Conservation (phyloP, 2,329 filamentous ascomycete genomes). For the Monilinia laxa region DNA sequence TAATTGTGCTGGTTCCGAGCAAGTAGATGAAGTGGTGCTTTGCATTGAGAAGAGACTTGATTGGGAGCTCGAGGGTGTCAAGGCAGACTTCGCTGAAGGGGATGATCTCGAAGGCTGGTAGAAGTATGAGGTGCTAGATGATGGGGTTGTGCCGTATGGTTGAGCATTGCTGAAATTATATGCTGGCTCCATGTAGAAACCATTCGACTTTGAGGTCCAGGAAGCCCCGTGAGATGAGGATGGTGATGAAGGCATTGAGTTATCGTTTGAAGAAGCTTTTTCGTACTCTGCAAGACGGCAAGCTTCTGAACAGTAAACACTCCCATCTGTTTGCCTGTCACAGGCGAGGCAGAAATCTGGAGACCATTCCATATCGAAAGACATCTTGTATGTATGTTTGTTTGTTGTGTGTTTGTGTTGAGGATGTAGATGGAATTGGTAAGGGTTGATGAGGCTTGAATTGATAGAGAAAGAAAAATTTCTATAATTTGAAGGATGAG, state of each 20-base stretch:
- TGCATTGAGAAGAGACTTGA: slow-evolving; percentile 80
- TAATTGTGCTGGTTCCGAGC: slow-evolving; percentile 55
- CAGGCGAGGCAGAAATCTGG: slow-evolving; percentile 93
- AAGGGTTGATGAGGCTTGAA: slow-evolving; percentile 18
- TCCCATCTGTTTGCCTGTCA: slow-evolving; percentile 80
- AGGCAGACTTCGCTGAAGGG: slow-evolving; percentile 44
- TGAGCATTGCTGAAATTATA: slow-evolving; percentile 71
- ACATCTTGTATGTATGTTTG: slow-evolving; percentile 33
- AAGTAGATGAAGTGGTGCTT: slow-evolving; percentile 56
- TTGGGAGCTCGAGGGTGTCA: slow-evolving; percentile 76
- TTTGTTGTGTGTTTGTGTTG: slow-evolving; percentile 14
- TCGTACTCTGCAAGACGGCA: slow-evolving; percentile 88
- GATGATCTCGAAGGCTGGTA: slow-evolving; percentile 52
- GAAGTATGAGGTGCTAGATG: slow-evolving; percentile 38
- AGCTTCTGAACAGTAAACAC: slow-evolving; percentile 87
- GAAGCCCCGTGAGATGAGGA: slow-evolving; percentile 47
- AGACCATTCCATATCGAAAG: slow-evolving; percentile 60
- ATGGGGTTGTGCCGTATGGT: slow-evolving; percentile 54
- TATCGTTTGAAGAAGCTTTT: slow-evolving; percentile 57
- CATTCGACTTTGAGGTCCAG: slow-evolving; percentile 52
- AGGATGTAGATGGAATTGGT: slow-evolving; percentile 14
- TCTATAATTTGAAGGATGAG: slow-evolving; percentile 16
- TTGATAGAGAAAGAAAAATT: slow-evolving; percentile 10
- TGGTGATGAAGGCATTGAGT: slow-evolving; percentile 59
- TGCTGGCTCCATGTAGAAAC: slow-evolving; percentile 70